phyloP scores from a whole-genome alignment of 2,329 filamentous ascomycete genomes.

The Xylaria arbuscula region DNA sequence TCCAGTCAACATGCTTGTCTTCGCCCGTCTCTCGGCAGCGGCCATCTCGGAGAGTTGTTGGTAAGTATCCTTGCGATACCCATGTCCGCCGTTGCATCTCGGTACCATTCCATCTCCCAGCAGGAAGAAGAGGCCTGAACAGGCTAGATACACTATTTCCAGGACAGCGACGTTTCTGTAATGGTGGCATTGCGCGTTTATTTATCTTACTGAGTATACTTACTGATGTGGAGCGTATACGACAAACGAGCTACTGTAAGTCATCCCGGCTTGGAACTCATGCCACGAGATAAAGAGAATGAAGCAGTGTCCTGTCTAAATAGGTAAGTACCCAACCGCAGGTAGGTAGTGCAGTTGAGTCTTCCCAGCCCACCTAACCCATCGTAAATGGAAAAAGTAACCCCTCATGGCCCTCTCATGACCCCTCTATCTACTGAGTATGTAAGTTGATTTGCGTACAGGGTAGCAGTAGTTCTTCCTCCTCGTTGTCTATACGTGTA shows the following conservation, averaged over 20 bases:
- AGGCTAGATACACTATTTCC: conserved; percentile 9
- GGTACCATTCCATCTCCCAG: background rate
- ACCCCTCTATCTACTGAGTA: background rate
- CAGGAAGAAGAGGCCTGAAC: background rate
- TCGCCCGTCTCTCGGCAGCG: background rate
- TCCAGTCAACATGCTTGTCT: background rate
- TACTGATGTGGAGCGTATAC: background rate
- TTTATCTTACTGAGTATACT: background rate
- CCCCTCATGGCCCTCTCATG: conserved; percentile 16
- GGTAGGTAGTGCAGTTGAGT: background rate
- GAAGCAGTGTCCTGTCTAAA: background rate
- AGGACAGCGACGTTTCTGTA: background rate
- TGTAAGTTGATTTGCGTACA: background rate
- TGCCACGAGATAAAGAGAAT: background rate
- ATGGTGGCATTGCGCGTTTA: background rate
- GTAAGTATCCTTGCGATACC: background rate
- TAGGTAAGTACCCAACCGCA: background rate
- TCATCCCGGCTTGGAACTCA: background rate
- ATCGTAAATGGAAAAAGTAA: background rate
- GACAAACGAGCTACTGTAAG: background rate
- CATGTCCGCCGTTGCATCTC: background rate
- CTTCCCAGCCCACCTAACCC: background rate
- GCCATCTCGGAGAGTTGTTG: conserved; percentile 21
- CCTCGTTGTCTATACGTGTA: background rate
- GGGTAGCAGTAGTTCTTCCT: background rate